phyloP scores from a whole-genome alignment of 441 rosid genomes.

The Brassica hybrid region DNA sequence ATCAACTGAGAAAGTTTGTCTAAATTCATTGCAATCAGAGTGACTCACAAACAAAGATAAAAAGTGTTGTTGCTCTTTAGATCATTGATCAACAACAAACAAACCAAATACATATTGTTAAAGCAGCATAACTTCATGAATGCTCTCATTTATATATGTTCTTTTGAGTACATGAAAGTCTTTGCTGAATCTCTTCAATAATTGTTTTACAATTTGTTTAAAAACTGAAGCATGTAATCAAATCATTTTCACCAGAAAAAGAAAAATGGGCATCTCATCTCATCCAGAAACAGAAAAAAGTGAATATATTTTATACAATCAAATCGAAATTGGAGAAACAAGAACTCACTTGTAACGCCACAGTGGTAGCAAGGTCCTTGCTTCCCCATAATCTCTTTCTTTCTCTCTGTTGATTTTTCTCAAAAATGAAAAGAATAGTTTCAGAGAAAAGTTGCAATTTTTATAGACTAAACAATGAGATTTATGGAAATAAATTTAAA shows the following conservation, averaged over 20 bases:
- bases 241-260: conserved; percentile 20
- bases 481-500: conserved; percentile 39
- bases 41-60: conserved; percentile 18
- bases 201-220: not conserved
- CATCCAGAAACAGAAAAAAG: conserved; percentile 24
- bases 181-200: conserved; percentile 32
- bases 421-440: conserved; percentile 31
- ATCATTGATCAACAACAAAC: conserved; percentile 25
- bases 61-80: conserved; percentile 12
- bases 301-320: conserved; percentile 23
- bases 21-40: conserved; percentile 7
- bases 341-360: conserved; percentile 99
- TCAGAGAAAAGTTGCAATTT: conserved; percentile 39
- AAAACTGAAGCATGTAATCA: conserved; percentile 25
- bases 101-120: conserved; percentile 13
- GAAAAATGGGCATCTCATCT: conserved; percentile 30
- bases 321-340: conserved; percentile 58
- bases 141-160: conserved; percentile 25
- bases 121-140: conserved; percentile 13
- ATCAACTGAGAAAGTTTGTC: not conserved
- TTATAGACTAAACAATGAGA: conserved; percentile 40
- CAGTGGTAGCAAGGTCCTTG: conserved; percentile 99
- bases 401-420: conserved; percentile 43
- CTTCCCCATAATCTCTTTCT: conserved; percentile 77
- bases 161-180: conserved; percentile 26